Conservation (phyloP, 805 yeast species). For the Candida schatavii region DNA sequence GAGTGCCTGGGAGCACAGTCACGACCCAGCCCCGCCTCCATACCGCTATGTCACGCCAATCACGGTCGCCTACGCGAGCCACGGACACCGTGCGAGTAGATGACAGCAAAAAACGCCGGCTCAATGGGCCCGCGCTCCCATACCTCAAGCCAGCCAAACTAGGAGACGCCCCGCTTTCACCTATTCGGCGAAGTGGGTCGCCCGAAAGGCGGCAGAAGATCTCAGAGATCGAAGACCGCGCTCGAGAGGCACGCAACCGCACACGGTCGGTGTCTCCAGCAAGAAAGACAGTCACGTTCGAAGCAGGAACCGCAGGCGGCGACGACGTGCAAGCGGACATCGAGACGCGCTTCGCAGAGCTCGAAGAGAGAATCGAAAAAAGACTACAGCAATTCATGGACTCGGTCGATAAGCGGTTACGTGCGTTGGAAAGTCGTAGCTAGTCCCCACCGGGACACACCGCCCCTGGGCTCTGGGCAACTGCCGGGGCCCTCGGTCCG, state of each 20-base stretch:
- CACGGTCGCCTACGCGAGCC: too few relatives aligned
- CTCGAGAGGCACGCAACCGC: conserved; percentile 1
- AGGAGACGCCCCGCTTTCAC: conserved; percentile 12
- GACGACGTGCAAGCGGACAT: conserved; percentile 3
- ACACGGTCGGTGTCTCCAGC: conserved; percentile 2
- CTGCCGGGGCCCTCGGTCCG: too few relatives aligned
- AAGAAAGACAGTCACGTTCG: neutral
- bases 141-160: too few relatives aligned
- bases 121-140: too few relatives aligned
- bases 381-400: conserved; percentile 8
- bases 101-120: neutral
- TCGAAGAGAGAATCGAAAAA: conserved; percentile 14
- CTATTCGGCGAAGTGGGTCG: conserved; percentile 32
- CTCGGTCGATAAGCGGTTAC: conserved; percentile 1
- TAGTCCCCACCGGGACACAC: too few relatives aligned
- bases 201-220: conserved; percentile 31
- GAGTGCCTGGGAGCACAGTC: neutral
- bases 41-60: too few relatives aligned
- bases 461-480: too few relatives aligned
- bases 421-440: conserved; percentile 3
- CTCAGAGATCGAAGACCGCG: conserved; percentile 23
- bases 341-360: conserved; percentile 18
- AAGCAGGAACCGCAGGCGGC: conserved; percentile 5
- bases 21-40: too few relatives aligned
- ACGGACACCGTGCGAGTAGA: too few relatives aligned